Evolutionary conservation across 2,329 filamentous ascomycete species (phyloP), one percentile per base, ranked within the genome.

Genomic region (Fusarium austroafricanum): DNA sequence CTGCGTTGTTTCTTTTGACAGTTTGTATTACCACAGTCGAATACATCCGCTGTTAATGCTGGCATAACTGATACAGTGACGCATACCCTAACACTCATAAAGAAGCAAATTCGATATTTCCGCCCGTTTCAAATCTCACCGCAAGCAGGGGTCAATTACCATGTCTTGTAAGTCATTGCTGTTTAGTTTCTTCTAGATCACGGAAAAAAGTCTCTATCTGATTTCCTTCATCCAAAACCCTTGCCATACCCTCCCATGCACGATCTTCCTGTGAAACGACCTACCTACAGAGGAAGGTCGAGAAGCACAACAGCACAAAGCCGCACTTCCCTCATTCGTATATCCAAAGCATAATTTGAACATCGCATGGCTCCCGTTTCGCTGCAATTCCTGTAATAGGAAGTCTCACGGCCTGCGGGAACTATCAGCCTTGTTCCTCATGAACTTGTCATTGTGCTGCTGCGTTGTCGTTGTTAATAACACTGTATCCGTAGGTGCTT

Each of bases 311-410:
- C 65, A 71, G 33, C 33, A n/a, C 33, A 35, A 35, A 35, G 33
- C 65, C 21, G 43, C 59, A 60, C 31, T 59, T 53, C 59, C 50
- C 65, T 68, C 43, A 50, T 57, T 54, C 55, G 70, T 65, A 14
- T 50, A 20, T 21, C 47, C 29, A 50, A 37, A 43, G 44, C 40
- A 61, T 59, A 51, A 68, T 43, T 50, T 42, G 52, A 60, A 53
- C 28, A 52, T 55, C 51, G 51, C 60, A 61, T 68, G 55, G 65
- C 54, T 54, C 53, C 56, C 58, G 43, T 49, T 71, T 73, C 71
- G 71, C 71, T 60, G 68, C 67, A 68, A 71, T 73, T 73, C 61
- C 71, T 72, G 45, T 39, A 69, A 69, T 49, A 28, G 59, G 71
- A 44, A 63, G 54, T 67, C 40, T 54, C 46, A 68, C 68, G 57